A percentile compares a stretch with the other conserved stretches of the same genome.
These are phyloP conservation scores for Willaertia magna DNA, from an alignment of 208 protist species.

Conservation along the genomic window DNA sequence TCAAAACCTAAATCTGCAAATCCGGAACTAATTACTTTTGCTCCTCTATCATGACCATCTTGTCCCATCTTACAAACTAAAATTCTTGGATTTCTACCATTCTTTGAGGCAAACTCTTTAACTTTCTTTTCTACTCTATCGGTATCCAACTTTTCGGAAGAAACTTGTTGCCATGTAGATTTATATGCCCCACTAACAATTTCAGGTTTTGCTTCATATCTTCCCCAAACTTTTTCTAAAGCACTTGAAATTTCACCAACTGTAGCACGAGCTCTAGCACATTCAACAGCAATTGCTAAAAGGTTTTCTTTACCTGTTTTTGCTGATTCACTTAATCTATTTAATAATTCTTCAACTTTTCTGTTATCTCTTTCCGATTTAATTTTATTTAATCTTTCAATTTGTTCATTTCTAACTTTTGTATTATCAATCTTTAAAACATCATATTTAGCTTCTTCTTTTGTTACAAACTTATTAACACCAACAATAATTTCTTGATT, in stretches of 20 bases:
- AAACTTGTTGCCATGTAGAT: conserved; percentile 39
- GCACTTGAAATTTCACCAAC: conserved; percentile 84
- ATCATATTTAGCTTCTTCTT: conserved; percentile 49
- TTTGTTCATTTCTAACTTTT: conserved; percentile 53
- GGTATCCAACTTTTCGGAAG: conserved; percentile 33
- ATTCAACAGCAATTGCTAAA: conserved; percentile 61
- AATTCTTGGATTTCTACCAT: conserved; percentile 77
- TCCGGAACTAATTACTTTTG: conserved; percentile 82
- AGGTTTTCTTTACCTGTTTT: conserved; percentile 58
- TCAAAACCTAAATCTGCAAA: conserved; percentile 89
- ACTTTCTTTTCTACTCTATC: conserved; percentile 23
- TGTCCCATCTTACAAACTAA: conserved; percentile 90
- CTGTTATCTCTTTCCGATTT: conserved; percentile 42
- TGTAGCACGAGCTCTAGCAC: conserved; percentile 60
- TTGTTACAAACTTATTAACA: conserved; percentile 75
- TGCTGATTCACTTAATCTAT: conserved; percentile 47
- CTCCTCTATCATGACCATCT: conserved; percentile 84
- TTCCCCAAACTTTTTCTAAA: conserved; percentile 59
- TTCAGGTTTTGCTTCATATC: conserved; percentile 47
- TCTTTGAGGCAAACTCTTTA: conserved; percentile 47
- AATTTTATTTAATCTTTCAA: conserved; percentile 46
- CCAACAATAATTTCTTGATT: conserved; percentile 77
- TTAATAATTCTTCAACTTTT: conserved; percentile 41
- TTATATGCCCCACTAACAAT: conserved; percentile 66
- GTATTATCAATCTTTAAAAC: conserved; percentile 76